Evolutionary conservation across 768 basidiomycete species (phyloP), one percentile per base, ranked within the genome.

Genomic region (Coprinopsis sp.): DNA sequence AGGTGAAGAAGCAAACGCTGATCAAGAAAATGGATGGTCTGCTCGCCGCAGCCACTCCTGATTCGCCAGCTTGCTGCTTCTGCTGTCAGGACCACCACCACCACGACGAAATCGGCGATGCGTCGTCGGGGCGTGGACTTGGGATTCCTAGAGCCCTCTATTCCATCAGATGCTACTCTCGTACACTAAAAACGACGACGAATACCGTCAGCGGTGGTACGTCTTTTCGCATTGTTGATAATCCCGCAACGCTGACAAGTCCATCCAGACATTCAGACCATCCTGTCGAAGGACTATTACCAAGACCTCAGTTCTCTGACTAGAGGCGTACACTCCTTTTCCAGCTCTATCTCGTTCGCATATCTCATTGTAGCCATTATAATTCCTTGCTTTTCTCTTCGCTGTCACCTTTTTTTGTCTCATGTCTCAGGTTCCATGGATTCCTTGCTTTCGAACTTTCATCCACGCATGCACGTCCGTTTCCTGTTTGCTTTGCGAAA

Each of bases 41-140:
- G n/a, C n/a, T n/a, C n/a, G n/a, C n/a, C n/a, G n/a, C n/a, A n/a
- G n/a, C n/a, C n/a, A n/a, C n/a, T n/a, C n/a, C n/a, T n/a, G n/a
- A n/a, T n/a, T n/a, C n/a, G n/a, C n/a, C n/a, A n/a, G n/a, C n/a
- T n/a, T n/a, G n/a, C n/a, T n/a, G n/a, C n/a, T n/a, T n/a, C n/a
- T n/a, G n/a, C n/a, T n/a, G n/a, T n/a, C n/a, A n/a, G n/a, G n/a
- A n/a, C n/a, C n/a, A n/a, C n/a, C n/a, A 39, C 38, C 4, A 39
- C 38, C 11, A 39, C 38, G 11, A 39, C 38, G 12, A 39, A 39
- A 24, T 39, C 38, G 4, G 38, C 38, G 10, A 39, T 39, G 38
- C 38, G 38, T 24, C 38, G 38, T 10, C 21, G 25, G 16, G 38
- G 38, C 11, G 16, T 39, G 11, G 38, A 39, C 16, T 5, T 39